Conservation (phyloP, 768 basidiomycete genomes). For the Xerocomellus amylosporus region DNA sequence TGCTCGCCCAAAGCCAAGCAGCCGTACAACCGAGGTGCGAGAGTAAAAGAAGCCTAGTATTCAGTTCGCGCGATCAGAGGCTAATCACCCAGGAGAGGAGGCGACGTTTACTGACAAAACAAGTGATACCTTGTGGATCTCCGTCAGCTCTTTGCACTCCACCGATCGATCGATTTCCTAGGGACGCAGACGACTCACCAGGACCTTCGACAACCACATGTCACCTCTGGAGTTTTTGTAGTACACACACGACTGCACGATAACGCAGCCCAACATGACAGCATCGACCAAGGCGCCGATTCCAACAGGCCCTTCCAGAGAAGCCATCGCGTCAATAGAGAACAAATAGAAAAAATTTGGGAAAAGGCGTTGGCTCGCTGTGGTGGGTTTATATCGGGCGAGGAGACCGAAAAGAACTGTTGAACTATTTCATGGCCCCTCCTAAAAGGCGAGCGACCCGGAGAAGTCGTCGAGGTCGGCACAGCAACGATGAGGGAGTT, state of each 20-base stretch:
- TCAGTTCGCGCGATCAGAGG: slow-evolving; percentile 5
- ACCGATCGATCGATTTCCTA: not conserved
- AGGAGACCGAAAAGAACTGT: slow-evolving; percentile 8
- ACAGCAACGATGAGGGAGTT: slow-evolving; percentile 10
- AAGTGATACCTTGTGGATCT: slow-evolving; percentile 12
- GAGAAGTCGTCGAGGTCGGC: slow-evolving; percentile 5
- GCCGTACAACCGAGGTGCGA: slow-evolving; percentile 16
- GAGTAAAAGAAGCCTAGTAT: slow-evolving; percentile 14
- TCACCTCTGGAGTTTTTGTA: slow-evolving; percentile 20
- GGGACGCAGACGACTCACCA: slow-evolving; percentile 15
- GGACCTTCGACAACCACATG: slow-evolving; percentile 8
- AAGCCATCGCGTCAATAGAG: slow-evolving; percentile 13
- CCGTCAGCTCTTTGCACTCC: not conserved
- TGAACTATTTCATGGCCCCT: slow-evolving; percentile 1
- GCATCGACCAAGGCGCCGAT: slow-evolving; percentile 23
- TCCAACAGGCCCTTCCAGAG: slow-evolving; percentile 27
- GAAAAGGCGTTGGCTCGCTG: not conserved
- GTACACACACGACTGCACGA: slow-evolving; percentile 28
- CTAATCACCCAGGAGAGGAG: not conserved
- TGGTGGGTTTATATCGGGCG: slow-evolving; percentile 17
- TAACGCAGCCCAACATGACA: slow-evolving; percentile 22
- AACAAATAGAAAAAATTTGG: not conserved
- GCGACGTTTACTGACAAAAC: slow-evolving; percentile 14
- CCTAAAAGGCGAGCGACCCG: slow-evolving; percentile 5
- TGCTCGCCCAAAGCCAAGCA: slow-evolving; percentile 22